Percentiles rank a stretch among this genome's conserved stretches.
Evolutionary conservation across 106 monocot genomes (phyloP).

Genomic region (Triglochin maritima): DNA sequence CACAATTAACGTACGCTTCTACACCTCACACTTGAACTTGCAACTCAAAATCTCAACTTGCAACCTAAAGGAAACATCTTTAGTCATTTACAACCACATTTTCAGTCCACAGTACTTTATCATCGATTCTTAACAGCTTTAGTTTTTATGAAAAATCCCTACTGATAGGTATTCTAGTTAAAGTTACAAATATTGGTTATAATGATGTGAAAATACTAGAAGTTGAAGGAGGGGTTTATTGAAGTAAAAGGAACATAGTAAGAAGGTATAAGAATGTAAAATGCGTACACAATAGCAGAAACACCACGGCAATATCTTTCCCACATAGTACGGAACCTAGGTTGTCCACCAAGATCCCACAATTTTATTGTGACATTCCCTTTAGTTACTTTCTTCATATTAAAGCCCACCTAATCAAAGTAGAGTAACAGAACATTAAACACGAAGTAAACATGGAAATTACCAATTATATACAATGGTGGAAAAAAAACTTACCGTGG

Average conservation of each 20-base stretch:
- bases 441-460: background rate
- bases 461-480: background rate
- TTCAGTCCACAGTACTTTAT: too few relatives aligned
- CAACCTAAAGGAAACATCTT: too few relatives aligned
- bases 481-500: conserved; percentile 56
- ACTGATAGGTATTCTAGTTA: too few relatives aligned
- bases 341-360: conserved; percentile 99
- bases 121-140: too few relatives aligned
- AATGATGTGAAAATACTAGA: background rate
- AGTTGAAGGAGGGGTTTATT: background rate
- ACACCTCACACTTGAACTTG: too few relatives aligned
- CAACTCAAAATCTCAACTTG: too few relatives aligned
- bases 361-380: conserved; percentile 96
- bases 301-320: conserved; percentile 95
- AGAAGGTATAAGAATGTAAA: too few relatives aligned
- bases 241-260: too few relatives aligned
- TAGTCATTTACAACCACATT: too few relatives aligned
- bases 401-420: conserved; percentile 70
- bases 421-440: background rate
- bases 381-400: conserved; percentile 97
- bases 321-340: conserved; percentile 98
- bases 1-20: too few relatives aligned
- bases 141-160: too few relatives aligned
- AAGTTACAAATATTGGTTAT: too few relatives aligned
- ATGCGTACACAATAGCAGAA: conserved; percentile 91